Base-by-base conservation (phyloP, 352 stramenopile species). In the Phytophthora hibernalis region DNA sequence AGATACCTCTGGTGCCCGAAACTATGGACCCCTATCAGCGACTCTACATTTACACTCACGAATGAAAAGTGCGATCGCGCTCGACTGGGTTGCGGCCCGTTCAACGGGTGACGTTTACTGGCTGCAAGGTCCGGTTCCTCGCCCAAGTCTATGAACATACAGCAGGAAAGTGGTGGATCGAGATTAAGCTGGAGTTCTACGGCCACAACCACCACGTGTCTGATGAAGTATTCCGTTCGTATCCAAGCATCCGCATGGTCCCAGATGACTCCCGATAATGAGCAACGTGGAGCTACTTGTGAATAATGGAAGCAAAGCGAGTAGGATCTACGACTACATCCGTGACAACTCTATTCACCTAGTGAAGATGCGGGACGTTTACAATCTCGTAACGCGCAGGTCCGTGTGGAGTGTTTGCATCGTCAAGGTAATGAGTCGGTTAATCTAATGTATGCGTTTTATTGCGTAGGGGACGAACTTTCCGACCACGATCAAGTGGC, bases 401-500 rank as follows among this genome's bases (percentile, higher is more conserved):
- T 37, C 12, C 31, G 31, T 8, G 12, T 37, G 31, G 31, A 37
- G 31, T 15, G 31, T 37, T 37, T 37, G 31, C 11, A 37, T 10
- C 11, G 31, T 37, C 31, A 8, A 37, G 31, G 31, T 37, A 3
- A 37, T 13, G 31, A 13, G 31, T 37, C 31, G 31, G 7, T 8
- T 37, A 37, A 37, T 37, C 31, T 37, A 37, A 37, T 37, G 9
- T 3, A 11, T 37, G 31, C 31, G 31, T 13, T 37, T 10, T 3
- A 13, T 37, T 37, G 31, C 12, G 31, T 13, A 5, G 5, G 30
- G 2, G 24, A 28, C 6, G 24, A 12, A 8, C 9, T 55, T 5
- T 57, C 31, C 6, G 60, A 61, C 12, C 31, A 61, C 16, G 50
- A 61, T 11, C 20, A 49, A 26, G 31, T 55, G 3, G 31, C 59